Conservation (phyloP, 164 flowering plant species). For the Houttuynia cordata region DNA sequence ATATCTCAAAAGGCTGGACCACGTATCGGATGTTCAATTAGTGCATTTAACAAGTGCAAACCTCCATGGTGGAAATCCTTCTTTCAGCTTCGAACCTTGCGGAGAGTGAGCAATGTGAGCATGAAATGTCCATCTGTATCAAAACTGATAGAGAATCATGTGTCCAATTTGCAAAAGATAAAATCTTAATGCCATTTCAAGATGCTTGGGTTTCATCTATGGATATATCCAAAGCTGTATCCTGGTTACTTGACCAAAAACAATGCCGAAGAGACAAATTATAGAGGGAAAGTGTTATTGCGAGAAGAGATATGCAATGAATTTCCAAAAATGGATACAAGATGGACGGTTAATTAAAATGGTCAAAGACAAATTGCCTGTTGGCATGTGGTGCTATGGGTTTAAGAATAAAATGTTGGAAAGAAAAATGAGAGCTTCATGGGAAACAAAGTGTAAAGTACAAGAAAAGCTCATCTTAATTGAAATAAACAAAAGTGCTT, state of each 20-base stretch:
- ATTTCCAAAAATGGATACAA: not conserved
- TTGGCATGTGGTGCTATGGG: too few species aligned
- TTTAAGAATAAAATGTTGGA: too few species aligned
- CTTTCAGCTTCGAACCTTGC: constrained; percentile 8
- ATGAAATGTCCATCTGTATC: constrained; percentile 22
- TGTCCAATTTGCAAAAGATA: constrained; percentile 19
- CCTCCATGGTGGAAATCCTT: constrained; percentile 26
- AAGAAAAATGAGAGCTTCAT: too few species aligned
- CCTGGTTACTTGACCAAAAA: not conserved
- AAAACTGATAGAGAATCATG: constrained; percentile 19
- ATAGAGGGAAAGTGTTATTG: constrained; percentile 14
- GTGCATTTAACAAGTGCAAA: constrained; percentile 21
- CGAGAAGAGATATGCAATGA: not conserved
- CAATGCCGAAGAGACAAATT: constrained; percentile 12
- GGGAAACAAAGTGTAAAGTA: too few species aligned
- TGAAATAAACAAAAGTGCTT: too few species aligned
- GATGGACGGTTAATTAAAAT: too few species aligned
- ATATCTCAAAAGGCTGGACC: constrained; percentile 18
- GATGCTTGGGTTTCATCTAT: constrained; percentile 18
- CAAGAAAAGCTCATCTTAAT: too few species aligned
- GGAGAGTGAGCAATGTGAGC: constrained; percentile 24
- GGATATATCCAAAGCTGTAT: constrained; percentile 1
- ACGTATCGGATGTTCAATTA: constrained; percentile 20
- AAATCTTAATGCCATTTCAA: constrained; percentile 15
- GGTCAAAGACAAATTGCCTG: too few species aligned